A percentile compares a stretch with the other conserved stretches of the same genome.
These are phyloP conservation scores for Solanum chacoense DNA, from an alignment of 305 asterid genomes.

Conservation along the genomic window DNA sequence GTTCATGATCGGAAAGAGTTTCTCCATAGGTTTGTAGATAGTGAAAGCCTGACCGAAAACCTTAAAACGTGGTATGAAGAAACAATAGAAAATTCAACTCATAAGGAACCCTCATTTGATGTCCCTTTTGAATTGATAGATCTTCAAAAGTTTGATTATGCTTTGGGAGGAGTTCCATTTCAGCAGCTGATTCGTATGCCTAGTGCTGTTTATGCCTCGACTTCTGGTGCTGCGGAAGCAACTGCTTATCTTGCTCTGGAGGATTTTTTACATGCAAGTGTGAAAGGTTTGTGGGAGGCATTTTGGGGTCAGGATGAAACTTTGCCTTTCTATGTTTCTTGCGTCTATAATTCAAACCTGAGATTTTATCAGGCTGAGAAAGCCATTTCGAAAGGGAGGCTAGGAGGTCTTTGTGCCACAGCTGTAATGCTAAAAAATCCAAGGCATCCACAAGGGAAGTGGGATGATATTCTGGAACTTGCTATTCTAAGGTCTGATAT, in stretches of 20 bases:
- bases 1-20: conserved; percentile 65
- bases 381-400: conserved; percentile 75
- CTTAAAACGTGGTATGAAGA: conserved; percentile 53
- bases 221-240: conserved; percentile 55
- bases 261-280: conserved; percentile 79
- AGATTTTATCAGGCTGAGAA: conserved; percentile 79
- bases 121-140: conserved; percentile 91
- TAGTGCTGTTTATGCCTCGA: conserved; percentile 66
- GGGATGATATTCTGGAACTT: conserved; percentile 88
- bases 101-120: conserved; percentile 32
- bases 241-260: conserved; percentile 86
- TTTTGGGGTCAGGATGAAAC: conserved; percentile 73
- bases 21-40: conserved; percentile 71
- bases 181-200: conserved; percentile 96
- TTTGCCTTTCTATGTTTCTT: conserved; percentile 74
- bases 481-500: conserved; percentile 71
- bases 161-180: conserved; percentile 76
- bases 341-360: conserved; percentile 50
- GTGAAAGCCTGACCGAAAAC: conserved; percentile 38
- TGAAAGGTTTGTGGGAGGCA: conserved; percentile 74
- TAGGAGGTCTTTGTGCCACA: conserved; percentile 75
- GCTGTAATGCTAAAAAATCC: conserved; percentile 89
- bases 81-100: conserved; percentile 21
- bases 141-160: conserved; percentile 90
- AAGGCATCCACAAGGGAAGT: conserved; percentile 89